Conservation (phyloP, 768 basidiomycete species). For the Lactarius pseudohatsudake region DNA sequence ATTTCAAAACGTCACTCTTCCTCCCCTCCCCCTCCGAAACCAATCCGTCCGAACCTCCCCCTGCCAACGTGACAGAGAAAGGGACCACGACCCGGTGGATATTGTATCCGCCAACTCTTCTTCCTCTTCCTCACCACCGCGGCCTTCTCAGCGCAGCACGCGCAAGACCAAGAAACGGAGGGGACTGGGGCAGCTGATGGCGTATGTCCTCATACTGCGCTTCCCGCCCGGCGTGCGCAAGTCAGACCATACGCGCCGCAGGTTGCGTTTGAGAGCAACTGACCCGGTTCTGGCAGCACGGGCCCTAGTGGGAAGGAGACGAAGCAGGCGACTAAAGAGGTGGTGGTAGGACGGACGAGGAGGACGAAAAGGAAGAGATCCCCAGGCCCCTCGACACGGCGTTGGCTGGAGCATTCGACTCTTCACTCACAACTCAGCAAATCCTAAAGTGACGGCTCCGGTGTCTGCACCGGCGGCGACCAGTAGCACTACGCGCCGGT, state of each 20-base stretch:
- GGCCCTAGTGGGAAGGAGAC: no score
- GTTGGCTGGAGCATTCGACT: no score
- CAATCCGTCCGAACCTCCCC: not conserved
- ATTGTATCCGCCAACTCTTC: conserved; percentile 9
- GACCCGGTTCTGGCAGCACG: not conserved
- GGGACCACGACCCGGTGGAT: not conserved
- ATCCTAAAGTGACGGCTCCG: no score
- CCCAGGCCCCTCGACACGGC: no score
- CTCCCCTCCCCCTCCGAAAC: conserved; percentile 8
- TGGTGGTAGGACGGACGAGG: no score
- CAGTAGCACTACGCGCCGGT: no score
- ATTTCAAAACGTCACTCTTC: conserved; percentile 12
- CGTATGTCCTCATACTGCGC: not conserved
- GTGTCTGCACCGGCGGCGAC: no score
- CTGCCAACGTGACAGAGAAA: not conserved
- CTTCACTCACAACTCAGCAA: no score
- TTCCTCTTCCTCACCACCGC: not conserved
- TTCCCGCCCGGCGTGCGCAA: not conserved
- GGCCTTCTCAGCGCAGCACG: not conserved
- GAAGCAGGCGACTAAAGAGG: no score
- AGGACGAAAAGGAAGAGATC: no score
- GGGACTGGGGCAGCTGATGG: not conserved
- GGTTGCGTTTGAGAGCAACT: not conserved
- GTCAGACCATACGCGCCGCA: conserved; percentile 13
- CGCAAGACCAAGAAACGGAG: conserved; percentile 4